Evolutionary conservation across 2,329 filamentous ascomycete species (phyloP), one percentile per base, ranked within the genome.

Genomic region (Colletotrichum cereale): DNA sequence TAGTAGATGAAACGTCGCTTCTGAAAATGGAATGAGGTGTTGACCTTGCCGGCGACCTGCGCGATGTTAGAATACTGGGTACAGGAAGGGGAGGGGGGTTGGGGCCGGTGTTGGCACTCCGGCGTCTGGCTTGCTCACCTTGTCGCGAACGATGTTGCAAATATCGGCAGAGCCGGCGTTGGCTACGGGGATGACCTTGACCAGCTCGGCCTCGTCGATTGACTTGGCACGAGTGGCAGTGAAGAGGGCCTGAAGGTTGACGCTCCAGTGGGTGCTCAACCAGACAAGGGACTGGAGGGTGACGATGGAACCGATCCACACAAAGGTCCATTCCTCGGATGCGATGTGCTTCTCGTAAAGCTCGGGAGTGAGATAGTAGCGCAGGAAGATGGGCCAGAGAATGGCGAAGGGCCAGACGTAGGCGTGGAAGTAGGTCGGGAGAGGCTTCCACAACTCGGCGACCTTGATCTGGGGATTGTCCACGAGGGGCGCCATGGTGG

Each of bases 261-360:
- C 94, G 79, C 94, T 98, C 96, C 96, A 99, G 84, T 98, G 94
- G 57, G 96, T 99, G 85, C 93, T 96, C 73, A 99, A 88, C 96
- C 96, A 99, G 76, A 95, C 85, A 74, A 99, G 88, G 74, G 93
- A 91, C 85, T 99, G 97, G 67, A 92, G 79, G 14, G 95, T 97
- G 80, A 97, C 87, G 79, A 99, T 98, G 75, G 90, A 88, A 77
- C 93, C 96, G 75, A 92, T 89, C 91, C 94, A 99, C 74, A 99
- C 94, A 80, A 97, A 97, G 0, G 97, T 98, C 96, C 96, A 99
- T 86, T 99, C 96, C 76, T 93, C 91, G n/a, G 92, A 95, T 77
- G 93, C 90, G 75, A 99, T 97, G 85, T 98, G 91, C 79, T 91
- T 92, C 75, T 97, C 92, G 82, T 99, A 99, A 75, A 93, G 90